Conservation (phyloP, 192 early-diverging fungal genomes). For the Powellomyces hirtus region DNA sequence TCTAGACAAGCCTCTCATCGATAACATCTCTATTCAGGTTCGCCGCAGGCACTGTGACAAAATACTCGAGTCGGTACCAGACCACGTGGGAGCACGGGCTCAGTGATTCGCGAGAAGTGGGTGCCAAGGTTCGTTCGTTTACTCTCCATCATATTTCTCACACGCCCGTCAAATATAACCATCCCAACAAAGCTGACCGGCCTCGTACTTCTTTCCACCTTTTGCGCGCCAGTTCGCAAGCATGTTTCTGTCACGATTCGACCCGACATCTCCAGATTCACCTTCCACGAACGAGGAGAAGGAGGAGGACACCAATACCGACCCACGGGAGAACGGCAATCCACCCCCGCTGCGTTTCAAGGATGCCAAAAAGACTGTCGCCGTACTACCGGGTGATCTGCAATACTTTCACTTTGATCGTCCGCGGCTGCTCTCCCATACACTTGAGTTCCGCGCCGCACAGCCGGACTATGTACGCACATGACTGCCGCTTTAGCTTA, state of each 20-base stretch:
- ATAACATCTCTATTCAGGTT: too few relatives aligned
- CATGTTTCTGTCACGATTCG: conserved; percentile 42
- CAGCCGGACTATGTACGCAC: conserved; percentile 35
- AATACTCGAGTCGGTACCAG: conserved; percentile 51
- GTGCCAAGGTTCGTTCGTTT: conserved; percentile 39
- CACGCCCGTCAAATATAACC: background rate
- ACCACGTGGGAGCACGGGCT: conserved; percentile 48
- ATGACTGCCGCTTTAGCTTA: background rate
- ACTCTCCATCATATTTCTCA: too few relatives aligned
- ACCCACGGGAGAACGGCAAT: background rate
- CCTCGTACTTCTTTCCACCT: too few relatives aligned
- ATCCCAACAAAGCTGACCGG: too few relatives aligned
- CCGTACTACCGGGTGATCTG: conserved; percentile 36
- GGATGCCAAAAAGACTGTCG: conserved; percentile 37
- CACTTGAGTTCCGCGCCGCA: conserved; percentile 27
- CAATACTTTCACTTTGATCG: conserved; percentile 50
- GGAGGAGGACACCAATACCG: background rate
- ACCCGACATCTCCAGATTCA: conserved; percentile 29
- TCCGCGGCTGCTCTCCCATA: conserved; percentile 41
- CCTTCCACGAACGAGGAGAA: too few relatives aligned
- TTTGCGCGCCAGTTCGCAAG: too few relatives aligned
- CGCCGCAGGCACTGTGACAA: conserved; percentile 51
- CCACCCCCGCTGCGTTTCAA: conserved; percentile 26
- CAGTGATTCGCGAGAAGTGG: conserved; percentile 48
- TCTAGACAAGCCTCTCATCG: too few relatives aligned